phyloP scores from a whole-genome alignment of 129 eudicot genomes.

The Flaveria brownii region DNA sequence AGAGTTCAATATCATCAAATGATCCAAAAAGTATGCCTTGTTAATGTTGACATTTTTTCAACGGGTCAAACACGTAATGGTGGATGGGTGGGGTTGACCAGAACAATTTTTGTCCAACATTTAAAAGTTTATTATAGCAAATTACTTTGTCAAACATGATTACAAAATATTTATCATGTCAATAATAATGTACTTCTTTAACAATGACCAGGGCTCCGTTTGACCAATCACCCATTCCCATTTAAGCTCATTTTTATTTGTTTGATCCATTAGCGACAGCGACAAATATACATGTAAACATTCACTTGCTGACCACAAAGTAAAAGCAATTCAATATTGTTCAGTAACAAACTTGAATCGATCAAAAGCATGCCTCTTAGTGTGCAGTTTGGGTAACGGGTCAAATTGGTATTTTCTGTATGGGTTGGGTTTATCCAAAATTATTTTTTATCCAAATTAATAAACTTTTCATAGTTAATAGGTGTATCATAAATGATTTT shows the following conservation, averaged over 20 bases:
- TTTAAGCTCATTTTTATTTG: background rate
- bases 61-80: background rate
- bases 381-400: background rate
- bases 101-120: background rate
- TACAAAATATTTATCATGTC: background rate
- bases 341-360: background rate
- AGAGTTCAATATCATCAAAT: background rate
- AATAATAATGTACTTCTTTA: background rate
- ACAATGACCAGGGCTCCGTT: background rate
- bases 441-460: background rate
- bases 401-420: background rate
- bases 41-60: background rate
- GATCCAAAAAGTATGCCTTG: constrained; percentile 13
- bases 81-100: background rate
- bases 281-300: background rate
- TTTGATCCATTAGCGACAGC: background rate
- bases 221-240: background rate
- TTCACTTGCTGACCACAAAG: background rate
- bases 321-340: background rate
- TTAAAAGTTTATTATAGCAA: no score
- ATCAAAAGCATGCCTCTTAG: background rate
- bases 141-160: background rate
- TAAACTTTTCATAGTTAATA: background rate
- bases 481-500: background rate
- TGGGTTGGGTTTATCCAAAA: constrained; percentile 18